A percentile compares a stretch with the other conserved stretches of the same genome.
Evolutionary conservation across 495 filamentous ascomycete species (phyloP).

Genomic region (Hyaloscypha variabilis): DNA sequence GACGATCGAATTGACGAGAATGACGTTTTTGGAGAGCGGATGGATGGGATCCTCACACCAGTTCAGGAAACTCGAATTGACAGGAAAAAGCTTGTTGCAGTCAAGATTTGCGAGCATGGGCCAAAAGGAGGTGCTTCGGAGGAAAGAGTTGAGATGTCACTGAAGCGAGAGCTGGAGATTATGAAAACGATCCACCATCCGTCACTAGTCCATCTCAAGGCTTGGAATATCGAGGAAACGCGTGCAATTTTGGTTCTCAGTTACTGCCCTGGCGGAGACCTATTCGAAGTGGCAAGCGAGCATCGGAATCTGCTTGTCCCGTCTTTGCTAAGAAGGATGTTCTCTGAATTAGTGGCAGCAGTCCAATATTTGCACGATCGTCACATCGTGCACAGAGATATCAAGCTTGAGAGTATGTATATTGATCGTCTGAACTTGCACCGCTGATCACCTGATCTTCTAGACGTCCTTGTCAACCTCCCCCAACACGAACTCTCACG

Average conservation of each 20-base stretch:
- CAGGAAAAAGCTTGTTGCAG: conserved; percentile 77
- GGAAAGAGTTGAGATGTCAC: conserved; percentile 84
- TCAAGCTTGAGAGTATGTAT: conserved; percentile 92
- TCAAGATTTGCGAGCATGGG: conserved; percentile 94
- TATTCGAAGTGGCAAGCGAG: conserved; percentile 87
- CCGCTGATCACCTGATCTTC: conserved; percentile 30
- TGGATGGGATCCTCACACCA: conserved; percentile 35
- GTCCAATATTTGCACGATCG: conserved; percentile 82
- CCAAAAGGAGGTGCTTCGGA: conserved; percentile 88
- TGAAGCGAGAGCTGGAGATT: conserved; percentile 94
- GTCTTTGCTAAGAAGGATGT: conserved; percentile 77
- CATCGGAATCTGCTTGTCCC: conserved; percentile 66
- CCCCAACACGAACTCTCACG: conserved; percentile 53
- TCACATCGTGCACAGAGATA: conserved; percentile 93
- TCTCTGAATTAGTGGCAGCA: conserved; percentile 84
- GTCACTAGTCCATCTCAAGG: conserved; percentile 85
- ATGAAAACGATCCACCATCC: conserved; percentile 86
- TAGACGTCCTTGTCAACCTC: conserved; percentile 90
- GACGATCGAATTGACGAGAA: conserved; percentile 47
- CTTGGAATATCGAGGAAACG: conserved; percentile 78
- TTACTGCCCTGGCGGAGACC: conserved; percentile 91
- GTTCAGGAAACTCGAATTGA: conserved; percentile 34
- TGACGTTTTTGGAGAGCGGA: conserved; percentile 24
- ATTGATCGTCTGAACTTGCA: conserved; percentile 11
- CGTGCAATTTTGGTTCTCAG: conserved; percentile 83